Base-by-base conservation (phyloP, 139 green algal genomes). In the Chlamydomonas eustigma region DNA sequence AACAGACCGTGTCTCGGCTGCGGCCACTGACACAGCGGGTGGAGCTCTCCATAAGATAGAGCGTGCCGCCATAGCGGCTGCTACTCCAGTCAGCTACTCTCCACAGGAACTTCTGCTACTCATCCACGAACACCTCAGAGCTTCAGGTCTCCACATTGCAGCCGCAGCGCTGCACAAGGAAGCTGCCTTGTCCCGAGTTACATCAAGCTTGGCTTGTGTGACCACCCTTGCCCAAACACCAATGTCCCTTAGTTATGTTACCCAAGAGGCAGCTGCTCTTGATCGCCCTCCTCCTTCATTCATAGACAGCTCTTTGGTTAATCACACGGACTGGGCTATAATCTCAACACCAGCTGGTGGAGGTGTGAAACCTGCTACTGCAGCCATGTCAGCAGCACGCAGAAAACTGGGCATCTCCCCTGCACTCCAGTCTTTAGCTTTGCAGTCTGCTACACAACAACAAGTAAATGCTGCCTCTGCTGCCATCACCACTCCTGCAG, bases 1-100 rank as follows among this genome's bases (percentile, higher is more conserved):
- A 3, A 4, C 51, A 3, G 75, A 75, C 39, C 75, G 64, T 36
- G 30, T 80, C 6, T 39, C 88, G 0, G 76, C 74, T 6, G 80
- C 81, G 5, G 81, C 81, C 28, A 82, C 63, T 64, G 85, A 90
- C 39, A 88, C 89, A 6, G 78, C 88, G 5, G 83, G 83, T 0
- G 80, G 86, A 0, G 85, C 90, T 24, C 79, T 94, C n/a, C 84
- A 86, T n/a, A 86, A 85, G 65, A 86, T 95, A 2, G 90, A 95
- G 79, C 76, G 86, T 2, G 85, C 86, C 2, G 88, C 85, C n/a
- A 91, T 94, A 50, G 90, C 88, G 32, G 88, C 89, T 24, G 76
- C 88, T 32, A 92, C 89, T 4, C 82, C 76, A 8, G 80, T 95
- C 32, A 85, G 50, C 22, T 95, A 92, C 71, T 80, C 81, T 1